Evolutionary conservation across 768 basidiomycete genomes (phyloP), one percentile per base, ranked within the genome.

Genomic region (Amanita inopinata): DNA sequence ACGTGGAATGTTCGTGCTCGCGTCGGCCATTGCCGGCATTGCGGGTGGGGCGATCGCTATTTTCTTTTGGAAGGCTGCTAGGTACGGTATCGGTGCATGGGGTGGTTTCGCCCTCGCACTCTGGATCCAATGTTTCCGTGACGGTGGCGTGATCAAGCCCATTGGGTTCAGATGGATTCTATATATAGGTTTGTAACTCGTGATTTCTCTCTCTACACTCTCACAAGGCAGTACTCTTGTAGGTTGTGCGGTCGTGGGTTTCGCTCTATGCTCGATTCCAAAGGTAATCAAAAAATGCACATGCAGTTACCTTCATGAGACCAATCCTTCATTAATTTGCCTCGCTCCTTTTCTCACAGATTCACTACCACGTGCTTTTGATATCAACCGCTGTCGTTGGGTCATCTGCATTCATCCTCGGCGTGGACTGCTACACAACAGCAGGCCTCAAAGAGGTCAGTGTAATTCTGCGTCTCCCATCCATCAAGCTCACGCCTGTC

Each of bases 341-440:
- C 7, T 35, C 12, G 7, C 33, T 45, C 30, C 48, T 28, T 40
- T 47, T 46, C 39, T 47, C 42, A 32, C 58, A 74, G 70, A 69
- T 88, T 51, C 88, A 93, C 60, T 87, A 88, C 63, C 84, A 90
- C 58, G 69, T 91, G 55, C 64, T 96, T 42, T 78, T 97, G 52
- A 64, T 85, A 40, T 82, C 87, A 46, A 94, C 92, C 30, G 84
- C 91, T 33, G 74, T 88, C 52, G 89, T 96, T 49, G 93, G 93
- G 5, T 81, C 92, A 18, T 83, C 83, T 14, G 83, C 90, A 0
- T 83, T 96, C 59, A 89, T 92, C 44, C 69, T 97, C 10, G 94
- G 94, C 14, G 78, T 96, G 28, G 93, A 97, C 61, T 96, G 93
- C 59, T 96, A 79, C 60, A 86, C 90, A 2, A 84, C 87, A 12